phyloP scores from a whole-genome alignment of 805 yeast genomes.

The Nakazawaea anatomiae region DNA sequence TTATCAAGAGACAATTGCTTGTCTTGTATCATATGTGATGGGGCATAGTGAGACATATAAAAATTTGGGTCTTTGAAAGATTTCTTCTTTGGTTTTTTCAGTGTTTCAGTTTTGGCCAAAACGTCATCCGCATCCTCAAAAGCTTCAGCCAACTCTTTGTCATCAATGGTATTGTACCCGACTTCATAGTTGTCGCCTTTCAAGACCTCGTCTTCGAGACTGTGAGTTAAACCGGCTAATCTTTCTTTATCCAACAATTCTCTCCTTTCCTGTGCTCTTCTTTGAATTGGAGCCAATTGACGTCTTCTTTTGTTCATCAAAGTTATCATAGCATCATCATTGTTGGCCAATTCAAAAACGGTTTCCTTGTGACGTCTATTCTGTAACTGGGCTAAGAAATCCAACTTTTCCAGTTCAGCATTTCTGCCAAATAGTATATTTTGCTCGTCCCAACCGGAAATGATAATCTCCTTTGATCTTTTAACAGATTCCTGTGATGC shows the following conservation, averaged over 20 bases:
- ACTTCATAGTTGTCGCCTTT: slow-evolving; percentile 39
- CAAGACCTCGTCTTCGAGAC: slow-evolving; percentile 68
- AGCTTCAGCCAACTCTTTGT: slow-evolving; percentile 38
- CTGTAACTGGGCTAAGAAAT: slow-evolving; percentile 63
- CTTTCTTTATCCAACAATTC: slow-evolving; percentile 68
- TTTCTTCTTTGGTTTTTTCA: slow-evolving; percentile 30
- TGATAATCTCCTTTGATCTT: slow-evolving; percentile 72
- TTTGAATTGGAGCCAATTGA: slow-evolving; percentile 85
- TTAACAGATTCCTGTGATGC: slow-evolving; percentile 86
- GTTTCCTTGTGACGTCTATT: slow-evolving; percentile 78
- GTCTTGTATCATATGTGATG: slow-evolving; percentile 74
- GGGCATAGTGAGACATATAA: slow-evolving; percentile 87
- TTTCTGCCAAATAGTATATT: slow-evolving; percentile 76
- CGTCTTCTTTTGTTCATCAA: slow-evolving; percentile 83
- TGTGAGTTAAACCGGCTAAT: slow-evolving; percentile 66
- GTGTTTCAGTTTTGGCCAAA: slow-evolving; percentile 20
- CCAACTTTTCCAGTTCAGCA: slow-evolving; percentile 65
- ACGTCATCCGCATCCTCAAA: slow-evolving; percentile 49
- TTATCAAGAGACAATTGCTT: slow-evolving; percentile 52
- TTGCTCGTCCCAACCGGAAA: slow-evolving; percentile 84
- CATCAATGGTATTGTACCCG: slow-evolving; percentile 31
- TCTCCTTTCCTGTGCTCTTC: slow-evolving; percentile 64
- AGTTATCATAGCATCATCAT: slow-evolving; percentile 64
- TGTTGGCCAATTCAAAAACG: slow-evolving; percentile 82
- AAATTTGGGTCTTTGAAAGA: slow-evolving; percentile 71